phyloP scores from a whole-genome alignment of 2,329 filamentous ascomycete genomes.

The Xylariaceae sp. region DNA sequence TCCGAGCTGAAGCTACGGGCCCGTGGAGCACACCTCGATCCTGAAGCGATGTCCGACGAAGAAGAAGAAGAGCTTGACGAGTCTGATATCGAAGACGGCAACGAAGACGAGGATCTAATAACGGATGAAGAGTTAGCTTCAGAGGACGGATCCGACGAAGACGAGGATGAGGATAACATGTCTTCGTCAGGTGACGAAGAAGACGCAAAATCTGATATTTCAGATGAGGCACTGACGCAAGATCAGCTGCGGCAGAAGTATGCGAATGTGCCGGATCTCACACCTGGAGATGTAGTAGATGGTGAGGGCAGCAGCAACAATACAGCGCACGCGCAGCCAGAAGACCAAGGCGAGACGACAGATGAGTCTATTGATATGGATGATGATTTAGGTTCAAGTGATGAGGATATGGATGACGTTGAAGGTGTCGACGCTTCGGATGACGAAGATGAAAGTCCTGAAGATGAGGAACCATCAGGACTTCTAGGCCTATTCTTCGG shows the following conservation, averaged over 20 bases:
- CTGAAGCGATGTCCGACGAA: slow-evolving; percentile 50
- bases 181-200: slow-evolving; percentile 66
- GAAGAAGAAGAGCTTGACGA: slow-evolving; percentile 48
- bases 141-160: slow-evolving; percentile 35
- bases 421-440: slow-evolving; percentile 45
- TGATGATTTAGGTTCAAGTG: slow-evolving; percentile 64
- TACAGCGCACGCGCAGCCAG: slow-evolving; percentile 11
- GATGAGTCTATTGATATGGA: slow-evolving; percentile 72
- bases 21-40: slow-evolving; percentile 56
- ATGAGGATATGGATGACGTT: slow-evolving; percentile 49
- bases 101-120: slow-evolving; percentile 47
- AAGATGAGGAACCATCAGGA: slow-evolving; percentile 47
- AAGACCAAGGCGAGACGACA: slow-evolving; percentile 53
- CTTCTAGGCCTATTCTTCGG: slow-evolving; percentile 62
- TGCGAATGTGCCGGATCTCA: slow-evolving; percentile 60
- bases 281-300: slow-evolving; percentile 30
- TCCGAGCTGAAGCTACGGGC: slow-evolving; percentile 71
- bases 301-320: slow-evolving; percentile 22
- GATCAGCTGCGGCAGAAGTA: slow-evolving; percentile 73
- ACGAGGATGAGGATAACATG: slow-evolving; percentile 60
- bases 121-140: slow-evolving; percentile 46
- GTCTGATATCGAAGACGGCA: slow-evolving; percentile 52
- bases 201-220: slow-evolving; percentile 52
- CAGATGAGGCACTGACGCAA: slow-evolving; percentile 68
- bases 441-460: slow-evolving; percentile 50